Percentiles rank a stretch among this genome's conserved stretches.
Conservation (phyloP, 768 basidiomycete genomes). For the Phaeolepiota aurea region DNA sequence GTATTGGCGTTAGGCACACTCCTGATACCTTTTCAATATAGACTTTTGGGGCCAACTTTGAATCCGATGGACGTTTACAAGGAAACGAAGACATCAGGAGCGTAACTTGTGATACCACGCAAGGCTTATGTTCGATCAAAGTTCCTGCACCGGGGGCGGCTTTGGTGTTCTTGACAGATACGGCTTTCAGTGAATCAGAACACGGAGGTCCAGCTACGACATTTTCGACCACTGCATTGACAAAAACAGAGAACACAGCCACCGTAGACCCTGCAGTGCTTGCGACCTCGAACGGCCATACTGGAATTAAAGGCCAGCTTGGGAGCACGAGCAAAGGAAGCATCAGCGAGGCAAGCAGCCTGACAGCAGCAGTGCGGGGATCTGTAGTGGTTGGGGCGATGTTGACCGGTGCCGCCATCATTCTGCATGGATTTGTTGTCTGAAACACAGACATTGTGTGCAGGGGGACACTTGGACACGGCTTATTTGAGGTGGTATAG, state of each 20-base stretch:
- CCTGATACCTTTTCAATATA: slow-evolving; percentile 15
- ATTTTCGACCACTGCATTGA: slow-evolving; percentile 44
- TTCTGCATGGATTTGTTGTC: background rate
- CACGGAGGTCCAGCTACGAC: slow-evolving; percentile 25
- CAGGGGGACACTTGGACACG: background rate
- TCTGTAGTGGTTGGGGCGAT: background rate
- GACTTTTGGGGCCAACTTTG: slow-evolving; percentile 55
- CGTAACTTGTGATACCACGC: slow-evolving; percentile 46
- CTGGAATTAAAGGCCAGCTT: slow-evolving; percentile 15
- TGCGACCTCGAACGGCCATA: slow-evolving; percentile 56
- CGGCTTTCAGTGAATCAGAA: slow-evolving; percentile 21
- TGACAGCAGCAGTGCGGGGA: background rate
- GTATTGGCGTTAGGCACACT: background rate
- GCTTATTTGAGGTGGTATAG: background rate
- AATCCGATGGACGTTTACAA: slow-evolving; percentile 59
- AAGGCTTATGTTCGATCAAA: slow-evolving; percentile 47
- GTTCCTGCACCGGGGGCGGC: slow-evolving; percentile 70
- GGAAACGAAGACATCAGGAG: slow-evolving; percentile 48
- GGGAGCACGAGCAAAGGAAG: slow-evolving; percentile 33
- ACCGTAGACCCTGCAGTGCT: slow-evolving; percentile 46
- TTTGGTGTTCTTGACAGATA: slow-evolving; percentile 58
- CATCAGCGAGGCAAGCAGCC: slow-evolving; percentile 8
- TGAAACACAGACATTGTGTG: background rate
- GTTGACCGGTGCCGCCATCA: background rate
- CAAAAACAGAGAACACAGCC: slow-evolving; percentile 41